Evolutionary conservation across 2,329 filamentous ascomycete species (phyloP).

Genomic region (Penicillium sp.): DNA sequence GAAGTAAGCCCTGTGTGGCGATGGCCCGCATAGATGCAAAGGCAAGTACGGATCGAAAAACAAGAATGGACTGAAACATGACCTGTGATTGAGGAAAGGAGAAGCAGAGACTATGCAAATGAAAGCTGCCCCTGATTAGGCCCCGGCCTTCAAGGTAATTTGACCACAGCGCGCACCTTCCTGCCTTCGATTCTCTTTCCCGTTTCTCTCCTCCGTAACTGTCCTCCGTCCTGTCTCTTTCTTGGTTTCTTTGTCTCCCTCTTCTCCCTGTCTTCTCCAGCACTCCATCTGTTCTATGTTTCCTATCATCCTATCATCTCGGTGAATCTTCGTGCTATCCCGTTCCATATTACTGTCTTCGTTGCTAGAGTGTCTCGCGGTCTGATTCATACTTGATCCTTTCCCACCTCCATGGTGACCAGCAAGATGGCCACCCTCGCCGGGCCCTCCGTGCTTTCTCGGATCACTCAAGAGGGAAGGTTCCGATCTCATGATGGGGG

Average conservation of each 20-base stretch:
- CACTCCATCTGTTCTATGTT: constrained; percentile 23
- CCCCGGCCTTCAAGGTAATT: background rate
- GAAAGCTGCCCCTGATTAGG: background rate
- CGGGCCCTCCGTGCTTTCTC: constrained; percentile 26
- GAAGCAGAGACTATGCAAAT: no score
- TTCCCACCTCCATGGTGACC: background rate
- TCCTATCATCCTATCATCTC: constrained; percentile 24
- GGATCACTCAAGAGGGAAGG: constrained; percentile 25
- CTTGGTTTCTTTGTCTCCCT: background rate
- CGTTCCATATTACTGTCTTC: constrained; percentile 28
- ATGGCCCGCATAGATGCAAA: background rate
- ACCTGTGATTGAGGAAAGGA: background rate
- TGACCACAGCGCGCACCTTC: background rate
- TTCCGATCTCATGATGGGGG: constrained; percentile 22
- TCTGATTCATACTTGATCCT: constrained; percentile 2
- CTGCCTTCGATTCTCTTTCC: background rate
- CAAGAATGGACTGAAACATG: background rate
- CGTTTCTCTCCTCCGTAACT: background rate
- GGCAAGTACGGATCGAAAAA: background rate
- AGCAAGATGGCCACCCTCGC: constrained; percentile 32
- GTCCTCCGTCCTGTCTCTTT: background rate
- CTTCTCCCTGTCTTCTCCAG: constrained; percentile 19
- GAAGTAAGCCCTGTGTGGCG: background rate
- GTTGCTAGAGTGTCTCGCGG: constrained; percentile 1
- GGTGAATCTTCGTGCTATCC: constrained; percentile 24